Percentiles rank a stretch among this genome's conserved stretches.
Evolutionary conservation across 2,329 filamentous ascomycete genomes (phyloP).

Genomic region (Fusarium redolens): DNA sequence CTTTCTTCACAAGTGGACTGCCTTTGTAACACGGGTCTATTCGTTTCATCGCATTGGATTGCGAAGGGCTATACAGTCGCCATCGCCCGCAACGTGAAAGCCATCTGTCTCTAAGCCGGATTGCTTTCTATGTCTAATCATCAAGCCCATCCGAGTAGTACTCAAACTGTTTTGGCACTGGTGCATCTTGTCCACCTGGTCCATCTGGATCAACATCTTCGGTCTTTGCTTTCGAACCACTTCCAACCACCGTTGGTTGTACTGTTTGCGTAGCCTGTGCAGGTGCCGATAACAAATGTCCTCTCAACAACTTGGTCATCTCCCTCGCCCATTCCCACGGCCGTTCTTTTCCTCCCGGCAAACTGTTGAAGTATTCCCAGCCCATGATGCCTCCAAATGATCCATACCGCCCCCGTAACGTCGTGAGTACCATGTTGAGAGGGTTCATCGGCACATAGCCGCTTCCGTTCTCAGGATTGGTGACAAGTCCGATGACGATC

Average conservation of each 20-base stretch:
- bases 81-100: background rate
- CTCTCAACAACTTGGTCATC: constrained; percentile 64
- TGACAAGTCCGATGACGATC: constrained; percentile 84
- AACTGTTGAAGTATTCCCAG: constrained; percentile 93
- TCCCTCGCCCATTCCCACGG: constrained; percentile 84
- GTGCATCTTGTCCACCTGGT: constrained; percentile 41
- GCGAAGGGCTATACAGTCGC: background rate
- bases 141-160: constrained; percentile 50
- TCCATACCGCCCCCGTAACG: constrained; percentile 64
- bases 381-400: constrained; percentile 90
- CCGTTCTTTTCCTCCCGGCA: constrained; percentile 69
- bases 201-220: constrained; percentile 44
- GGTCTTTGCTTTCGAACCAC: background rate
- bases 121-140: constrained; percentile 7
- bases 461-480: constrained; percentile 78
- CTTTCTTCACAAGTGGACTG: background rate
- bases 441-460: constrained; percentile 63
- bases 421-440: constrained; percentile 56
- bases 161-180: constrained; percentile 48
- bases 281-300: constrained; percentile 29
- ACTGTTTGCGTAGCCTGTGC: background rate
- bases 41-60: background rate
- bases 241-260: background rate
- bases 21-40: too few species aligned
- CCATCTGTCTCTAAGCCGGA: background rate